Evolutionary conservation across 495 filamentous ascomycete genomes (phyloP).

Genomic region (Aspergillus kassunensis): DNA sequence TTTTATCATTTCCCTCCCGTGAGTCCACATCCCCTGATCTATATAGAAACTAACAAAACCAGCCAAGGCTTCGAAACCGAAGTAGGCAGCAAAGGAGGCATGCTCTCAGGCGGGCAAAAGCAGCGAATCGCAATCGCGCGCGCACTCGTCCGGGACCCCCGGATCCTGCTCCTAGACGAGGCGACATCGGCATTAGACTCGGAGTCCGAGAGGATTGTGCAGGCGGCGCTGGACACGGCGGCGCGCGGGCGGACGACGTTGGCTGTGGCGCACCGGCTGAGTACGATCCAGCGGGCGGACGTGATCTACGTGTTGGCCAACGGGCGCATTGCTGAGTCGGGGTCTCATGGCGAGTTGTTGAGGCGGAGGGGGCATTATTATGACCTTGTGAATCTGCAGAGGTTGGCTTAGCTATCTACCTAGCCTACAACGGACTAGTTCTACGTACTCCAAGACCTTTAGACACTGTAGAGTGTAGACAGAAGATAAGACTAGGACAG

Average conservation of each 20-base stretch:
- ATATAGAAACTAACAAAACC: conserved; percentile 12
- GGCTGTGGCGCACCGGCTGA: conserved; percentile 74
- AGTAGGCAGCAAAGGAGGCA: conserved; percentile 71
- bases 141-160: conserved; percentile 66
- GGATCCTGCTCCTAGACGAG: conserved; percentile 73
- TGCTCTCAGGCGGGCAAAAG: conserved; percentile 80
- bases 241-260: conserved; percentile 72
- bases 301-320: conserved; percentile 79
- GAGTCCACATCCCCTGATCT: conserved; percentile 11
- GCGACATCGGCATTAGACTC: conserved; percentile 79
- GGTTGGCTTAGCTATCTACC: conserved; percentile 42
- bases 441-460: too few relatives aligned
- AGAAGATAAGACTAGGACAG: too few relatives aligned
- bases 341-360: conserved; percentile 66
- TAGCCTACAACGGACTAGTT: too few relatives aligned
- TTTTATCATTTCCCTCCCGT: conserved; percentile 70
- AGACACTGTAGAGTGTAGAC: too few relatives aligned
- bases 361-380: conserved; percentile 62
- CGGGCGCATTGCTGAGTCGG: conserved; percentile 66
- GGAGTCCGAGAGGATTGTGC: conserved; percentile 76
- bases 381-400: conserved; percentile 76
- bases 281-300: conserved; percentile 78
- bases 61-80: conserved; percentile 69
- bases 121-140: conserved; percentile 78
- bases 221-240: conserved; percentile 72